Percentiles rank a stretch among this genome's conserved stretches.
Conservation (phyloP, 176 grass and related monocot species). For the Hordeum marinum region DNA sequence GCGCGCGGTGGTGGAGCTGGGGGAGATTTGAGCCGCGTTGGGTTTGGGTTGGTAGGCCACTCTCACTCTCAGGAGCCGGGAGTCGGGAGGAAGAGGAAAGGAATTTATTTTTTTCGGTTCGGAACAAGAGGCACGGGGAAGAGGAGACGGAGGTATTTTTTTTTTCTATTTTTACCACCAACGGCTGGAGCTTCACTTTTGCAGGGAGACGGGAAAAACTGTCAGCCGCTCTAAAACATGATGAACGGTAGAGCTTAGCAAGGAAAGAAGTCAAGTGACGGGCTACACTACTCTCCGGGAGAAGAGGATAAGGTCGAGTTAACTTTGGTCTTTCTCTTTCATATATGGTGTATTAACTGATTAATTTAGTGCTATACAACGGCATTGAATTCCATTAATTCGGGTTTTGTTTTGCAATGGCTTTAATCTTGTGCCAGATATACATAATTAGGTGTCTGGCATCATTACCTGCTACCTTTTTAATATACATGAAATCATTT, state of each 20-base stretch:
- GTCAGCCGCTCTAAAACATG: not conserved
- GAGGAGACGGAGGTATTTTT: not conserved
- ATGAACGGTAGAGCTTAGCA: not conserved
- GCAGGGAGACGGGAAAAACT: no score
- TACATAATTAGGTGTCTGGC: no score
- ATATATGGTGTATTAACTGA: no score
- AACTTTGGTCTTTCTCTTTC: no score
- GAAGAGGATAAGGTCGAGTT: no score
- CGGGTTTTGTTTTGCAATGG: no score
- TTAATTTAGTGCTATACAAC: no score
- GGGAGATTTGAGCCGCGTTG: not conserved
- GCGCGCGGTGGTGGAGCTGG: not conserved
- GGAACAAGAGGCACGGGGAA: not conserved
- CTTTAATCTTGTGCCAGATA: no score
- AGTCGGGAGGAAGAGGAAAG: not conserved
- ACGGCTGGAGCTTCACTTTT: not conserved
- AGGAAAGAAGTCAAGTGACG: not conserved
- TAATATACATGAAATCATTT: no score
- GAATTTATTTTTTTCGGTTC: not conserved
- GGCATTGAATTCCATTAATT: no score
- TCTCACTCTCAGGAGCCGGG: not conserved
- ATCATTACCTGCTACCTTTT: no score
- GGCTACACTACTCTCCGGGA: no score
- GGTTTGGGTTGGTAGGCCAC: slow-evolving; percentile 10
- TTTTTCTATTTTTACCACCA: not conserved